phyloP scores from a whole-genome alignment of 768 basidiomycete genomes.

The Phylloporus sp. region DNA sequence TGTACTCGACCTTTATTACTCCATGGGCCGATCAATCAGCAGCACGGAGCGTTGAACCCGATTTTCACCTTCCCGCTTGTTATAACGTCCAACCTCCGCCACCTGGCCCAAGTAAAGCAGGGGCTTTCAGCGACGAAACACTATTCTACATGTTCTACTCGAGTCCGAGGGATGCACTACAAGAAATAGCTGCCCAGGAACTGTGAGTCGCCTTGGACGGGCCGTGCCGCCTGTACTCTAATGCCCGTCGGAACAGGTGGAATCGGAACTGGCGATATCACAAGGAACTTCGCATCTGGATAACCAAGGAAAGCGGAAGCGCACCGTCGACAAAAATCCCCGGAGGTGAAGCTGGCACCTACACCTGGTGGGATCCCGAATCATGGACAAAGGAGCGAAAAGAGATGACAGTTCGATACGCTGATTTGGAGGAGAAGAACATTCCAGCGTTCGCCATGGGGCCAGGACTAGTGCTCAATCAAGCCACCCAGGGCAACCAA shows the following conservation, averaged over 20 bases:
- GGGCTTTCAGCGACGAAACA: conserved; percentile 90
- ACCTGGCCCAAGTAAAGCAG: conserved; percentile 73
- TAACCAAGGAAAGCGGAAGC: conserved; percentile 85
- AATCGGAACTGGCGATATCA: conserved; percentile 96
- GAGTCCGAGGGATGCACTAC: conserved; percentile 83
- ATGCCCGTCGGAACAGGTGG: conserved; percentile 48
- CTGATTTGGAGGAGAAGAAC: conserved; percentile 72
- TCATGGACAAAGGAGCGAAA: conserved; percentile 74
- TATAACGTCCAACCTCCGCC: conserved; percentile 90
- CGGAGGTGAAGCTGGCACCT: conserved; percentile 81
- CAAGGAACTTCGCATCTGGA: conserved; percentile 77
- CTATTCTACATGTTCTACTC: conserved; percentile 99
- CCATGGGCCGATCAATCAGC: conserved; percentile 93
- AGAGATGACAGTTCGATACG: conserved; percentile 70
- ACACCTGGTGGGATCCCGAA: conserved; percentile 87
- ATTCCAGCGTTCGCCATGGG: conserved; percentile 55
- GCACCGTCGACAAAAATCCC: conserved; percentile 70
- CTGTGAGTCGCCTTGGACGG: conserved; percentile 54
- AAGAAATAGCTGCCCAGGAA: conserved; percentile 93
- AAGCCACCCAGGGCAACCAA: conserved; percentile 28
- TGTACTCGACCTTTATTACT: conserved; percentile 92
- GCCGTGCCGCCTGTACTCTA: conserved; percentile 1
- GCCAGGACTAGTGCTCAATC: conserved; percentile 41
- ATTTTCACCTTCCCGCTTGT: conserved; percentile 85
- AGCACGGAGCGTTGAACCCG: conserved; percentile 82